Percentiles rank a stretch among this genome's conserved stretches.
Conservation (phyloP, 345 rosid species). For the Citrus sp. region DNA sequence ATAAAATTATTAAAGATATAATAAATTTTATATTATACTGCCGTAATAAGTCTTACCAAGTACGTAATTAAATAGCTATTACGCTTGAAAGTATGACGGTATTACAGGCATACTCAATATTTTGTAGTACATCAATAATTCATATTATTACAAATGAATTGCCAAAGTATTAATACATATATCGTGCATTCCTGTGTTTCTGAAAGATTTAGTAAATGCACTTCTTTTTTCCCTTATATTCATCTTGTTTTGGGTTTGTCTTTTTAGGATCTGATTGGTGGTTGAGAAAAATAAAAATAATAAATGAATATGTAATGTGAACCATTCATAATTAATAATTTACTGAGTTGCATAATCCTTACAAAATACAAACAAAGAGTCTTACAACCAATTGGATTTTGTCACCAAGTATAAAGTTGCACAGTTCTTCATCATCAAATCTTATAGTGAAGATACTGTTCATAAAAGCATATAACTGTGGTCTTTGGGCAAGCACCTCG, state of each 20-base stretch:
- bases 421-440: conserved; percentile 79
- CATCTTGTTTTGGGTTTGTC: no score
- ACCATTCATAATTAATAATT: no score
- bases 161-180: neutral
- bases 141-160: neutral
- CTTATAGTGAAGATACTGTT: conserved; percentile 88
- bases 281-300: no score
- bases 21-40: no score
- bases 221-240: conserved; percentile 9
- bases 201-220: conserved; percentile 21
- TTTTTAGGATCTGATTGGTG: no score
- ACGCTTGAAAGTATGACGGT: no score
- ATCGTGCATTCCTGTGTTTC: neutral
- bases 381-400: conserved; percentile 38
- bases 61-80: neutral
- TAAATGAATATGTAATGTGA: no score
- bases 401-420: conserved; percentile 41
- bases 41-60: neutral
- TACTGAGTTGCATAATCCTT: no score
- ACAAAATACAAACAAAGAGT: neutral
- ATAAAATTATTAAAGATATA: no score
- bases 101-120: no score
- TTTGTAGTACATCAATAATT: no score
- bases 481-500: conserved; percentile 90
- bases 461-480: conserved; percentile 77